Evolutionary conservation across 2,329 filamentous ascomycete species (phyloP).

Genomic region (Penicillium olsonii): DNA sequence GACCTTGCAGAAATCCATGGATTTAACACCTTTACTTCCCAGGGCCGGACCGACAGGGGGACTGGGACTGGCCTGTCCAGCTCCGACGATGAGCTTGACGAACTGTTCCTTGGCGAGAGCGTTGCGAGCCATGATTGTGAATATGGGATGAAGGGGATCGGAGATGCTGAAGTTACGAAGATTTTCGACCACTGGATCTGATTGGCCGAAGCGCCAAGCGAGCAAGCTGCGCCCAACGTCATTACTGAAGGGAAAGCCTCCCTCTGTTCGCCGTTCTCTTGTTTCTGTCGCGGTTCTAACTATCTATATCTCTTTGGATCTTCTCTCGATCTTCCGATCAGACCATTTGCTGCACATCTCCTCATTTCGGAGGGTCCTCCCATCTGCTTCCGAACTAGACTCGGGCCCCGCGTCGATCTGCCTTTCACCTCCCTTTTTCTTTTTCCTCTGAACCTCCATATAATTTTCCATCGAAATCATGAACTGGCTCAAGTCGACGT

Average conservation of each 20-base stretch:
- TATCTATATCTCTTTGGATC: neutral
- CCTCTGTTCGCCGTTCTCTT: neutral
- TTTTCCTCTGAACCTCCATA: conserved; percentile 13
- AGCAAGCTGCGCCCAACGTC: conserved; percentile 26
- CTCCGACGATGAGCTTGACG: conserved; percentile 96
- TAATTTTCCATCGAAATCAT: conserved; percentile 59
- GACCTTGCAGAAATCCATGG: conserved; percentile 99
- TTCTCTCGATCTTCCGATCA: neutral
- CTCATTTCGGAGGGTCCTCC: conserved; percentile 8
- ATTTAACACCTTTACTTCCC: conserved; percentile 97
- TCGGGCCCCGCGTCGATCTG: conserved; percentile 39
- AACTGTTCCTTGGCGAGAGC: conserved; percentile 66
- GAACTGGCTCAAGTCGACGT: conserved; percentile 94
- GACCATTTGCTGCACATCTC: conserved; percentile 3
- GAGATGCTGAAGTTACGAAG: conserved; percentile 16
- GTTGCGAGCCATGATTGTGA: conserved; percentile 53
- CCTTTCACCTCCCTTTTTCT: conserved; percentile 24
- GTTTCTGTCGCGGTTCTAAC: neutral
- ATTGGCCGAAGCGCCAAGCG: conserved; percentile 26
- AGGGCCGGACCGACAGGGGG: conserved; percentile 95
- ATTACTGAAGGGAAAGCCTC: conserved; percentile 9
- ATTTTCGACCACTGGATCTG: conserved; percentile 21
- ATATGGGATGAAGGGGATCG: neutral
- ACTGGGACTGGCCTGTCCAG: conserved; percentile 90
- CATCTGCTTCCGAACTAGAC: conserved; percentile 28